Percentiles rank a stretch among this genome's conserved stretches.
phyloP scores from a whole-genome alignment of 768 basidiomycete species.

The Candolleomyces eurysporus region DNA sequence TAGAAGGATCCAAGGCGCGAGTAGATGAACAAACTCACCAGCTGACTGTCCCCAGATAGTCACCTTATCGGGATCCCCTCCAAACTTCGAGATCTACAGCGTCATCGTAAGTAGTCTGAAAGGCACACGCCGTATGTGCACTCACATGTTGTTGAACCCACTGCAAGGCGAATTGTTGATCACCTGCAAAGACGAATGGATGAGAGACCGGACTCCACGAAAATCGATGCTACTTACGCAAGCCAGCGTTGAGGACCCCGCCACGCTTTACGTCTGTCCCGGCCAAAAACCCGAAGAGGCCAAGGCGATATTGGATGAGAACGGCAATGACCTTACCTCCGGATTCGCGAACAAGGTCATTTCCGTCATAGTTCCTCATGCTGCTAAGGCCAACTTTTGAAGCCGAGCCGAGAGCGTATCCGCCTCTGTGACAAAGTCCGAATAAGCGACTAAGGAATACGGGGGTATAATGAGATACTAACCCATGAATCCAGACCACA shows the following conservation, averaged over 20 bases:
- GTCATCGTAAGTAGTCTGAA: not conserved
- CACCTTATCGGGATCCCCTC: constrained; percentile 39
- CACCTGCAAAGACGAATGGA: constrained; percentile 26
- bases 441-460: not conserved
- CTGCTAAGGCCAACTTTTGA: constrained; percentile 7
- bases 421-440: constrained; percentile 18
- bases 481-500: constrained; percentile 47
- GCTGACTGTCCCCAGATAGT: constrained; percentile 45
- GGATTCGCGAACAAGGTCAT: constrained; percentile 34
- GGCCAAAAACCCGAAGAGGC: constrained; percentile 47
- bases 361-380: constrained; percentile 22
- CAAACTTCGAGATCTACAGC: constrained; percentile 37
- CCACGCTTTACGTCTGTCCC: constrained; percentile 39
- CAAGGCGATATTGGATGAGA: constrained; percentile 44
- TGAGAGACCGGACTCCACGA: not conserved
- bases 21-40: not conserved
- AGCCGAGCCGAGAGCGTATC: constrained; percentile 30
- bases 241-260: constrained; percentile 48
- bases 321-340: constrained; percentile 36
- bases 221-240: constrained; percentile 32
- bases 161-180: constrained; percentile 43
- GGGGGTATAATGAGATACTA: not conserved
- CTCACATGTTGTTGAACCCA: constrained; percentile 43
- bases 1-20: not conserved
- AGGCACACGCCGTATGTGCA: not conserved